Percentiles rank a stretch among this genome's conserved stretches.
Conservation (phyloP, 805 yeast species). For the Candida methanosorbosa region DNA sequence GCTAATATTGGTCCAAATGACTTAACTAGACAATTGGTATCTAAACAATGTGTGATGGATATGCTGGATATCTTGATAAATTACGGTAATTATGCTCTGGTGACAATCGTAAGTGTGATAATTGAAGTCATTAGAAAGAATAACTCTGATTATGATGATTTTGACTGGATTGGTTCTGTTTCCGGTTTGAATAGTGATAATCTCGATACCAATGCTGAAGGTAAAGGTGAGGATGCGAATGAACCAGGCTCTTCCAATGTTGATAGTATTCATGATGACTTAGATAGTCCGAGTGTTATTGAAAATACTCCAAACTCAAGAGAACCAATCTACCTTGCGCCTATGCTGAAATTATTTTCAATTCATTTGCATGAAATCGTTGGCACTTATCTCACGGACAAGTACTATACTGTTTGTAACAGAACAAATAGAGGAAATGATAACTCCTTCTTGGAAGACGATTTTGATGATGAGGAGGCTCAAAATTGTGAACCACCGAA, state of each 20-base stretch:
- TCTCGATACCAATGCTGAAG: slow-evolving; percentile 1
- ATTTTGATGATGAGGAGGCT: slow-evolving; percentile 31
- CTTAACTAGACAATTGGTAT: slow-evolving; percentile 81
- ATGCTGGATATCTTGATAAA: slow-evolving; percentile 69
- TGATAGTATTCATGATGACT: not conserved
- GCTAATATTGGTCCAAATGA: slow-evolving; percentile 95
- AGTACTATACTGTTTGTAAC: slow-evolving; percentile 9
- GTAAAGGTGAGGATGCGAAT: not conserved
- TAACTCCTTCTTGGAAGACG: not conserved
- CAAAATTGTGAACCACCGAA: slow-evolving; percentile 31
- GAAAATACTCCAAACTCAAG: slow-evolving; percentile 71
- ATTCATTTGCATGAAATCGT: slow-evolving; percentile 24
- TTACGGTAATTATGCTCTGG: slow-evolving; percentile 72
- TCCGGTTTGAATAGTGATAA: slow-evolving; percentile 6
- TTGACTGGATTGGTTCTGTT: slow-evolving; percentile 25
- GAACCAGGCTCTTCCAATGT: slow-evolving; percentile 1
- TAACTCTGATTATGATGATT: slow-evolving; percentile 84
- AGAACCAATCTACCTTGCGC: slow-evolving; percentile 89
- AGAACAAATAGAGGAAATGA: not conserved
- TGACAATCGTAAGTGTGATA: slow-evolving; percentile 88
- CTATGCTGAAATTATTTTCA: slow-evolving; percentile 70
- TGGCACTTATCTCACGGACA: slow-evolving; percentile 21
- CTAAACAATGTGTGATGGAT: slow-evolving; percentile 52
- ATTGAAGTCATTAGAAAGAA: slow-evolving; percentile 92
- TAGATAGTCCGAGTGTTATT: not conserved